Percentiles rank a stretch among this genome's conserved stretches.
Evolutionary conservation across 2,329 filamentous ascomycete genomes (phyloP).

Genomic region (Alternaria gansuensis): DNA sequence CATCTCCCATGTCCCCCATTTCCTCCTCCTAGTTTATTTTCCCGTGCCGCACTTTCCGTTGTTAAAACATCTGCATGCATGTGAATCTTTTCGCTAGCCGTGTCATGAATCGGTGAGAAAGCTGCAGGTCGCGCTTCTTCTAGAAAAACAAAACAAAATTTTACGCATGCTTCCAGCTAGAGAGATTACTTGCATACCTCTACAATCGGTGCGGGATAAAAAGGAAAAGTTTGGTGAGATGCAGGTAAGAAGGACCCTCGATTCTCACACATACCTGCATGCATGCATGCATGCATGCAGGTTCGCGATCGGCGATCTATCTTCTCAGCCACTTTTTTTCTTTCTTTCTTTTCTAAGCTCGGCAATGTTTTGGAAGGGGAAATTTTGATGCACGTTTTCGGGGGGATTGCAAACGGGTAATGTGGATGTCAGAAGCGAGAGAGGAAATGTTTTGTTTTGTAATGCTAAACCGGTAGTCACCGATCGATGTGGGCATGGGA

Average conservation of each 20-base stretch:
- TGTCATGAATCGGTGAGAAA: background rate
- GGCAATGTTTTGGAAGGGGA: constrained; percentile 1
- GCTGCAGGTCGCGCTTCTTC: constrained; percentile 4
- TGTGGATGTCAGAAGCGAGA: background rate
- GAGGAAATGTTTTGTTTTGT: too few species aligned
- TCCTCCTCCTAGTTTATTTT: background rate
- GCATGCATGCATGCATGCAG: constrained; percentile 5
- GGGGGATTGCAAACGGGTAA: background rate
- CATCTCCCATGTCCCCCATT: background rate
- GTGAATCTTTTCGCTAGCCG: background rate
- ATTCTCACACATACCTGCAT: background rate
- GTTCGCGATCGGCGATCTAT: constrained; percentile 6
- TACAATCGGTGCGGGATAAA: background rate
- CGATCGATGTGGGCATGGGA: constrained; percentile 3
- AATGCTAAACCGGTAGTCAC: background rate
- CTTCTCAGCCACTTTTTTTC: background rate
- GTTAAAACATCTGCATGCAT: constrained; percentile 6
- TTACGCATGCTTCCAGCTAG: background rate
- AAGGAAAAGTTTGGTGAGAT: background rate
- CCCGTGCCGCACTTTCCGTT: background rate
- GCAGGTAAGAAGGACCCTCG: constrained; percentile 2
- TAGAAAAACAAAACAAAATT: background rate
- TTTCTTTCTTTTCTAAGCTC: background rate
- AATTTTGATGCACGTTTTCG: background rate
- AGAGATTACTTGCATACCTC: constrained; percentile 3